Evolutionary conservation across 768 basidiomycete species (phyloP).

Genomic region (Suillus lakei): DNA sequence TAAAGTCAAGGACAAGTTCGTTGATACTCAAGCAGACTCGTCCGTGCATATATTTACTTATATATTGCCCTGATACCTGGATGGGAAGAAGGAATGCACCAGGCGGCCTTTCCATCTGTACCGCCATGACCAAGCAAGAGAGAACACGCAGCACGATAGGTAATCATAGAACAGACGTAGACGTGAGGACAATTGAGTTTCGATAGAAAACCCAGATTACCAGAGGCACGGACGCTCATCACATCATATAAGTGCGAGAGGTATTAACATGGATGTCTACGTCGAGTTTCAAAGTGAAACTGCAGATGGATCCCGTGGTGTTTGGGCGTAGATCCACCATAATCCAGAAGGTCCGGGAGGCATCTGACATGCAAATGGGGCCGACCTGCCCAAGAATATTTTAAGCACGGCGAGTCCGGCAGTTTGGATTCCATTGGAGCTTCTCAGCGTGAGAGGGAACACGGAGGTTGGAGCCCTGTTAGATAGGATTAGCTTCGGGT

Average conservation of each 20-base stretch:
- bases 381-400: background rate
- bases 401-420: conserved; percentile 32
- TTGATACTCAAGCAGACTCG: no score
- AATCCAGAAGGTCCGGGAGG: background rate
- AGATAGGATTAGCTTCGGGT: background rate
- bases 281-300: background rate
- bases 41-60: no score
- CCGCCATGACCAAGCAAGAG: no score
- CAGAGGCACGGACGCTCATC: background rate
- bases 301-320: background rate
- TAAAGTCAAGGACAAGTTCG: no score
- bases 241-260: background rate
- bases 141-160: no score
- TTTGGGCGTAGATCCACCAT: background rate
- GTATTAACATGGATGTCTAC: background rate
- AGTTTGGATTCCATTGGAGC: conserved; percentile 83
- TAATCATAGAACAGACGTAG: background rate
- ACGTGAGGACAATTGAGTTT: background rate
- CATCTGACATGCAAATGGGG: background rate
- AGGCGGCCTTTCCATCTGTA: no score
- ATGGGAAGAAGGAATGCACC: no score
- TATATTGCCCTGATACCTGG: no score
- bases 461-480: conserved; percentile 69
- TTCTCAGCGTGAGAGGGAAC: conserved; percentile 96
- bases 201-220: background rate